A percentile compares a stretch with the other conserved stretches of the same genome.
Evolutionary conservation across 2,329 filamentous ascomycete species (phyloP).

Genomic region (Tolypocladium endophyticum): DNA sequence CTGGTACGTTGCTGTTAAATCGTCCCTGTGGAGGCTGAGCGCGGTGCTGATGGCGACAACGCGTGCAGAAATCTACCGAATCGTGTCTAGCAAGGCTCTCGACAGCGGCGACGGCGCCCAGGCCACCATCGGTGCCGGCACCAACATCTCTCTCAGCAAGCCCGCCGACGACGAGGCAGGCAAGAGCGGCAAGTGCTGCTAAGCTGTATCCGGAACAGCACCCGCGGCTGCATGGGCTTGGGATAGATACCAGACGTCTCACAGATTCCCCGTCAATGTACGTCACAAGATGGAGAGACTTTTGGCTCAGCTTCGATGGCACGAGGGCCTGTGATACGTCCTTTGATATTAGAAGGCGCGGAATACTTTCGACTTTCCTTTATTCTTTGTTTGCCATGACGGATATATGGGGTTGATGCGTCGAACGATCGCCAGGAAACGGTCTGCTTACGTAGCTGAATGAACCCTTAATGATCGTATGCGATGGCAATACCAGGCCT

Average conservation of each 20-base stretch:
- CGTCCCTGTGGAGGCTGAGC: not conserved
- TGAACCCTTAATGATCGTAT: constrained; percentile 23
- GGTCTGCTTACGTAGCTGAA: constrained; percentile 27
- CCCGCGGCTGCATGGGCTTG: constrained; percentile 15
- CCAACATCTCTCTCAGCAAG: constrained; percentile 80
- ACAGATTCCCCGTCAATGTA: constrained; percentile 21
- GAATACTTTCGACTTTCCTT: constrained; percentile 26
- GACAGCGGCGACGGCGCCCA: constrained; percentile 78
- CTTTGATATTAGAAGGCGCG: constrained; percentile 29
- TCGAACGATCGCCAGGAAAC: constrained; percentile 26
- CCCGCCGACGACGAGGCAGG: constrained; percentile 63
- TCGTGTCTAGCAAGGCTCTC: constrained; percentile 94
- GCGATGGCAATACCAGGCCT: not conserved
- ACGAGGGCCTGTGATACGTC: constrained; percentile 24
- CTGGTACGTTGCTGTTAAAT: constrained; percentile 50
- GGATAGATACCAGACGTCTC: constrained; percentile 23
- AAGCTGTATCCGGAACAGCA: constrained; percentile 23
- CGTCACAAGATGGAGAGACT: constrained; percentile 20
- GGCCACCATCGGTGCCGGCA: constrained; percentile 68
- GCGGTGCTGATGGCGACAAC: constrained; percentile 2
- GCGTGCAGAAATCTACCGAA: constrained; percentile 87
- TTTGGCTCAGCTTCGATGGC: constrained; percentile 18
- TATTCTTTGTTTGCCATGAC: constrained; percentile 27
- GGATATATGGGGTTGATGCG: constrained; percentile 24
- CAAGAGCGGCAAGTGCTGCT: constrained; percentile 78